Percentiles rank a stretch among this genome's conserved stretches.
phyloP scores from a whole-genome alignment of 768 basidiomycete species.

The Suillus placidus region DNA sequence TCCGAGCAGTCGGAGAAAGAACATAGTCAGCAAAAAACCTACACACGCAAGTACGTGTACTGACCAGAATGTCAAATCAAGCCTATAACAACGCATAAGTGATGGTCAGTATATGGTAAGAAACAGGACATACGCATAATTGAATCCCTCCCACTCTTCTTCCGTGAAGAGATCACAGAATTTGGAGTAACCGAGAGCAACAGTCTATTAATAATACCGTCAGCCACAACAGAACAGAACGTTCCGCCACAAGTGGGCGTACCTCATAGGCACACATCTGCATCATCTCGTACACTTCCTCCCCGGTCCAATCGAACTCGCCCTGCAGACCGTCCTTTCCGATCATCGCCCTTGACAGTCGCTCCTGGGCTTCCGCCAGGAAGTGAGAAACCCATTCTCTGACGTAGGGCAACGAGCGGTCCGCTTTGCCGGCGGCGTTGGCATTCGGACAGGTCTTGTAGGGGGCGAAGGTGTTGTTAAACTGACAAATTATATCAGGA shows the following conservation, averaged over 20 bases:
- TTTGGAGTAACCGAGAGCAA: conserved; percentile 86
- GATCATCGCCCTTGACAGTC: conserved; percentile 41
- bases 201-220: conserved; percentile 57
- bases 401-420: conserved; percentile 62
- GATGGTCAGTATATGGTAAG: background rate
- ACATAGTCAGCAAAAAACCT: background rate
- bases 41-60: background rate
- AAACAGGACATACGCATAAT: conserved; percentile 61
- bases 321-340: conserved; percentile 31
- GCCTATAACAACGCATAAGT: conserved; percentile 35
- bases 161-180: conserved; percentile 91
- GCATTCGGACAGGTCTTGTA: conserved; percentile 84
- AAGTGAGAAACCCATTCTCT: conserved; percentile 72
- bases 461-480: conserved; percentile 86
- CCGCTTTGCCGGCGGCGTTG: conserved; percentile 42
- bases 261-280: conserved; percentile 88
- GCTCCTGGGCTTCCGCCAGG: conserved; percentile 61
- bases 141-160: conserved; percentile 92
- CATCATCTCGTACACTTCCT: conserved; percentile 78
- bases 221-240: background rate
- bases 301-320: conserved; percentile 59
- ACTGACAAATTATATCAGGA: conserved; percentile 38
- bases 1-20: conserved; percentile 20
- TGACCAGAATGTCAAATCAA: conserved; percentile 69
- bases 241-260: conserved; percentile 13